Base-by-base conservation (phyloP, 192 early-diverging fungal genomes). In the Backusella circina region DNA sequence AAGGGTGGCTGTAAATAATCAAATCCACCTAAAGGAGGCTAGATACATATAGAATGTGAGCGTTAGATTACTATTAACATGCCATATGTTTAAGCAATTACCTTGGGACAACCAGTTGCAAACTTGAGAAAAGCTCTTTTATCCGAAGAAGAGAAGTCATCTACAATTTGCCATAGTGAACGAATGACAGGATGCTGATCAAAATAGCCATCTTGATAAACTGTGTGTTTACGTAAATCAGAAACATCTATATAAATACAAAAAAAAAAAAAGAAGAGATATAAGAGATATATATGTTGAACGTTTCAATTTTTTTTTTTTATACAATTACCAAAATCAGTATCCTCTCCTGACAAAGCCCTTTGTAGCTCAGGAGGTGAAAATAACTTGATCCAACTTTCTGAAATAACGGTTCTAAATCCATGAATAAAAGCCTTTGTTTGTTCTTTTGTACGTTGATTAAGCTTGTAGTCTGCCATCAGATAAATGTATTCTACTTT, bases 301-400 rank as follows among this genome's bases (percentile, higher is more conserved):
- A 75, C 21, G 31, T 57, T 71, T 21, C 30, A 65, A 75, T 38
- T 21, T 39, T n/a, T n/a, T n/a, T n/a, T n/a, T n/a, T n/a, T n/a
- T n/a, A n/a, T 32, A 23, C 15, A 41, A 70, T 79, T 85, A 85
- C 89, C 89, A 77, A 88, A 89, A 76, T 90, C 86, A 21, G 78
- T 79, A 51, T 88, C 87, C 54, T 90, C 89, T 6, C 89, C 89
- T 1, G 89, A 88, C 37, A 90, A 85, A 21, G 90, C 84, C 10
- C 87, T 35, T 69, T 95, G 95, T 30, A 99, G 77, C 83, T 99
- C 97, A 35, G 90, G 86, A 39, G 91, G 90, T 30, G 94, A 95
- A 84, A 99, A 99, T 65, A 99, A 88, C 6, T 86, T 84, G 28
- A 99, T 82, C 95, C 95, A 97, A 26, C 84, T 79, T 16, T 91